These are phyloP conservation scores for Colletotrichum salicis DNA, from an alignment of 2,329 filamentous ascomycete genomes.

Conservation along the genomic window DNA sequence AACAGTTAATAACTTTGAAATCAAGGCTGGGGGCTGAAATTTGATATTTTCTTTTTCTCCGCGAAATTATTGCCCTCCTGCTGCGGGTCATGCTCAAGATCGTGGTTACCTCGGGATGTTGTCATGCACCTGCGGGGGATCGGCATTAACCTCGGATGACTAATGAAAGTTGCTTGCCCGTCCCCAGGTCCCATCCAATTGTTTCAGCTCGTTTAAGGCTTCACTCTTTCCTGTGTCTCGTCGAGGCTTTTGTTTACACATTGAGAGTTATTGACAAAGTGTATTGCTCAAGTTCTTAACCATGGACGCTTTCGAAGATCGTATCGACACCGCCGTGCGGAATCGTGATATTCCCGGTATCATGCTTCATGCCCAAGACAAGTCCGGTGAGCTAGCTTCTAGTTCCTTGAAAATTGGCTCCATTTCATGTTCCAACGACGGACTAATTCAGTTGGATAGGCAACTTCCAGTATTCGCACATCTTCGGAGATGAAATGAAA, in stretches of 20 bases:
- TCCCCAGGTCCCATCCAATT: background rate
- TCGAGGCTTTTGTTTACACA: background rate
- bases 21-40: background rate
- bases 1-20: background rate
- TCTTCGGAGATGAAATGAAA: slow-evolving; percentile 6
- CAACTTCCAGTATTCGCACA: slow-evolving; percentile 24
- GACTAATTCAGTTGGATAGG: background rate
- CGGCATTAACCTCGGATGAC: background rate
- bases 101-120: background rate
- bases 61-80: background rate
- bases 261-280: background rate
- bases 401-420: no score
- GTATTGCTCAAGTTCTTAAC: background rate
- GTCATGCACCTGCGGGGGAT: background rate
- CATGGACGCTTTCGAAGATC: slow-evolving; percentile 31
- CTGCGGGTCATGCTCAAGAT: background rate
- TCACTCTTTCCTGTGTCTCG: background rate
- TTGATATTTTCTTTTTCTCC: background rate
- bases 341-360: slow-evolving; percentile 30
- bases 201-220: background rate
- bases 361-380: slow-evolving; percentile 29
- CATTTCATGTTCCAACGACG: no score
- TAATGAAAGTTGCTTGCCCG: background rate
- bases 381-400: slow-evolving; percentile 14
- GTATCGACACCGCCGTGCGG: slow-evolving; percentile 21